phyloP scores from a whole-genome alignment of 495 filamentous ascomycete species.

The Penicillium paradoxum region DNA sequence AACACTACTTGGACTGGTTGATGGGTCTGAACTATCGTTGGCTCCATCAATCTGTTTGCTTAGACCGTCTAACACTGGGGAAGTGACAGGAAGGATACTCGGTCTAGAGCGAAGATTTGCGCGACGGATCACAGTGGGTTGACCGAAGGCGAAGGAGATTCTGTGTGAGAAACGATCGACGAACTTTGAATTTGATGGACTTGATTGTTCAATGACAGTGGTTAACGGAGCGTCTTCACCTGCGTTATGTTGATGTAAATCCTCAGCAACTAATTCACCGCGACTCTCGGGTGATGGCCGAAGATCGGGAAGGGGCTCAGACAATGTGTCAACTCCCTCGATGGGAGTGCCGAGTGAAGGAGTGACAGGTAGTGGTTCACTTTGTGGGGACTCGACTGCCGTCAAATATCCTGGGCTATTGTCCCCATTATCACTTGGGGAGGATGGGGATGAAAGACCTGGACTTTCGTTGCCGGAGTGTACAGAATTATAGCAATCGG shows the following conservation, averaged over 20 bases:
- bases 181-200: slow-evolving; percentile 24
- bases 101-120: slow-evolving; percentile 41
- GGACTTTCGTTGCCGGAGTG: neutral
- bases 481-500: slow-evolving; percentile 6
- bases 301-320: neutral
- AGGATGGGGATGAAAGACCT: neutral
- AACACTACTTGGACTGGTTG: slow-evolving; percentile 32
- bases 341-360: neutral
- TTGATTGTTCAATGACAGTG: slow-evolving; percentile 4
- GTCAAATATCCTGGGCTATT: neutral
- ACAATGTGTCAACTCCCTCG: neutral
- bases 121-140: slow-evolving; percentile 52
- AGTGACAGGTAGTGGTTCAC: slow-evolving; percentile 4
- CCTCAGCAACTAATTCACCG: neutral
- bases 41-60: slow-evolving; percentile 26
- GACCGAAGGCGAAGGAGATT: slow-evolving; percentile 46
- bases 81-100: slow-evolving; percentile 29
- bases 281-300: neutral
- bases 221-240: neutral
- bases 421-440: neutral
- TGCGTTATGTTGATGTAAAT: neutral
- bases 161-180: slow-evolving; percentile 45
- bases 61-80: slow-evolving; percentile 8
- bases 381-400: slow-evolving; percentile 1
- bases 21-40: slow-evolving; percentile 38